These are phyloP conservation scores for Amylostereum chailletii DNA, from an alignment of 1,284 basidiomycete genomes.

Conservation along the genomic window DNA sequence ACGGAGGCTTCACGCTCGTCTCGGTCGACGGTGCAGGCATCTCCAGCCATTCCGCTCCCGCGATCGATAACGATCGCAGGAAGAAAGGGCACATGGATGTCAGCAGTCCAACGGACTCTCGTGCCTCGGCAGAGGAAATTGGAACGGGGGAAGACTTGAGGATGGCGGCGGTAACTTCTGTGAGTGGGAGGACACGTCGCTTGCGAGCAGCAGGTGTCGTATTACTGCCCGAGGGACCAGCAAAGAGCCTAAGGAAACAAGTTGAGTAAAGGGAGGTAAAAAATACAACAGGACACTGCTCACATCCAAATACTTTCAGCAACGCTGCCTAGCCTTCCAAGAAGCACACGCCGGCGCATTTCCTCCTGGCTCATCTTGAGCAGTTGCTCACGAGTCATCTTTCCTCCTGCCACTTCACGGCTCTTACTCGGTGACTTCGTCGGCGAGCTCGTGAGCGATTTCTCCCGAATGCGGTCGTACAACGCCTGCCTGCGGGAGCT, in stretches of 20 bases:
- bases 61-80: conserved; percentile 51
- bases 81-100: conserved; percentile 70
- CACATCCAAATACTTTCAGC: conserved; percentile 86
- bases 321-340: conserved; percentile 67
- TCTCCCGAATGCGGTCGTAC: conserved; percentile 68
- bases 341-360: conserved; percentile 59
- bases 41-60: conserved; percentile 71
- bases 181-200: conserved; percentile 53
- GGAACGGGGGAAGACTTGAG: conserved; percentile 74
- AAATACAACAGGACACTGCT: conserved; percentile 18
- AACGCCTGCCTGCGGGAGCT: conserved; percentile 68
- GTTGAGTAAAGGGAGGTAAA: conserved; percentile 2
- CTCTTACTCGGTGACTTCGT: conserved; percentile 41
- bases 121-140: conserved; percentile 65
- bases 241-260: conserved; percentile 49
- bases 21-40: conserved; percentile 49
- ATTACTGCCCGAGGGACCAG: conserved; percentile 39
- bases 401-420: conserved; percentile 25
- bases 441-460: conserved; percentile 57
- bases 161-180: conserved; percentile 56
- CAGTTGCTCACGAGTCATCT: conserved; percentile 55
- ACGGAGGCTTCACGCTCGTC: conserved; percentile 16
- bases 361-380: conserved; percentile 67
- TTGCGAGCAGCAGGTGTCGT: conserved; percentile 48
- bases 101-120: conserved; percentile 61